A percentile compares a stretch with the other conserved stretches of the same genome.
phyloP scores from a whole-genome alignment of 306 rosid genomes.

The Albizia julibrissin region DNA sequence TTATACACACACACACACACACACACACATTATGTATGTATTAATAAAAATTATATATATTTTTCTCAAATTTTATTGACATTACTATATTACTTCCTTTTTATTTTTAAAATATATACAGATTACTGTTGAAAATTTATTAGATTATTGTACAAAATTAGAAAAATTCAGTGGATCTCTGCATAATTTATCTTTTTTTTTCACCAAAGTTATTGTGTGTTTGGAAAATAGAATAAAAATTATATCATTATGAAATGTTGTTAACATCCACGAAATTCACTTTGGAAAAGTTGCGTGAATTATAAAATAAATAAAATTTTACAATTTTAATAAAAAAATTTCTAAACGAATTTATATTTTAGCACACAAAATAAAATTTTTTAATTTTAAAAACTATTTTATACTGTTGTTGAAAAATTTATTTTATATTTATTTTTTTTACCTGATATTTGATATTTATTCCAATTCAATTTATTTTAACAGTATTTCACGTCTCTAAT shows the following conservation, averaged over 20 bases:
- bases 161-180: background rate
- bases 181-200: background rate
- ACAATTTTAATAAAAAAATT: background rate
- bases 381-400: background rate
- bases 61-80: background rate
- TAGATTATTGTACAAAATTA: background rate
- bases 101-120: background rate
- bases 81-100: background rate
- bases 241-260: background rate
- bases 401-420: background rate
- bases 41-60: background rate
- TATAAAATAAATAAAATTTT: background rate
- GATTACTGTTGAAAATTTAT: background rate
- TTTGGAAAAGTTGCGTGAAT: background rate
- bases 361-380: background rate
- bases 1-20: no score
- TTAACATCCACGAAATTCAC: background rate
- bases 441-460: background rate
- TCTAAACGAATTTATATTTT: background rate
- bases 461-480: background rate
- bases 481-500: background rate
- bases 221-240: background rate
- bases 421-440: background rate
- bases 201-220: background rate
- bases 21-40: no score